Conservation (phyloP, 345 rosid genomes). For the Laguncularia racemosa region DNA sequence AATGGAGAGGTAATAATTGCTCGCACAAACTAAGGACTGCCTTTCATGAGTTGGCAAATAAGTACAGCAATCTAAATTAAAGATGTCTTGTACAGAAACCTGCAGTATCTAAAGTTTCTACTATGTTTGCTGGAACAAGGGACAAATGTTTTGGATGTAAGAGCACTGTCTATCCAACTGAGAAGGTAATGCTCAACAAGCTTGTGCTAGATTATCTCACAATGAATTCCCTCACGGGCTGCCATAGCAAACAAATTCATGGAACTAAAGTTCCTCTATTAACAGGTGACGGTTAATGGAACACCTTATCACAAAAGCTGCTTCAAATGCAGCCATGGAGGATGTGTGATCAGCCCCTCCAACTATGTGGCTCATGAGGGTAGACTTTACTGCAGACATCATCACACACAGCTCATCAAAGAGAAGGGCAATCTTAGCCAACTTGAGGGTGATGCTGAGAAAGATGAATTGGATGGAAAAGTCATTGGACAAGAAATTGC, state of each 20-base stretch:
- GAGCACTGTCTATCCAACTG: constrained; percentile 85
- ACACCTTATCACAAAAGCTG: constrained; percentile 94
- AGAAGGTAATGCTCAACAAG: constrained; percentile 43
- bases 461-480: constrained; percentile 13
- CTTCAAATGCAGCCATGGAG: constrained; percentile 99
- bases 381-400: constrained; percentile 93
- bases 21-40: too few relatives aligned
- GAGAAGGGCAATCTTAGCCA: constrained; percentile 97
- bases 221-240: neutral
- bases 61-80: too few relatives aligned
- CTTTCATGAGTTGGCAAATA: too few relatives aligned
- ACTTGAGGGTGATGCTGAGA: constrained; percentile 68
- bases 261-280: neutral
- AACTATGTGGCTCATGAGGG: constrained; percentile 97
- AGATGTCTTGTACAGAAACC: constrained; percentile 49
- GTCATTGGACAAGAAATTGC: neutral
- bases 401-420: constrained; percentile 85
- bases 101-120: constrained; percentile 61
- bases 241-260: neutral
- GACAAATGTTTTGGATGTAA: constrained; percentile 87
- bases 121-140: constrained; percentile 90
- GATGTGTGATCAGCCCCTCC: constrained; percentile 87
- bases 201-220: too few relatives aligned
- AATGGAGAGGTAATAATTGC: constrained; percentile 61
- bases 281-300: constrained; percentile 92